Conservation (phyloP, 768 basidiomycete genomes). For the Macrolepiota fuliginosa region DNA sequence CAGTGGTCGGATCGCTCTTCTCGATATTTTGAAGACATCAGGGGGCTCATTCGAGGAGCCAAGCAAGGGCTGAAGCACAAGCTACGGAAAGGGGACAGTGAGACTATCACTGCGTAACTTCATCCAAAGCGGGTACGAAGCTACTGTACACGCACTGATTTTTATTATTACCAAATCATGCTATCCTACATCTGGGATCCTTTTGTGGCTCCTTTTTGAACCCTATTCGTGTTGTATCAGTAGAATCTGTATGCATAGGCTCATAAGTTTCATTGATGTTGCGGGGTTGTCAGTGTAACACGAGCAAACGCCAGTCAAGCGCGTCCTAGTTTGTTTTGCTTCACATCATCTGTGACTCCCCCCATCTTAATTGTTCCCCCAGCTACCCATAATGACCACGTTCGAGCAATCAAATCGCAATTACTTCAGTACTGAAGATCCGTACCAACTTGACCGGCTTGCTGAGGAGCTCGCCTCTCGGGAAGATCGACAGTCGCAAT, state of each 20-base stretch:
- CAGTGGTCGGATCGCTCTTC: not conserved
- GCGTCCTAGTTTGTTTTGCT: not conserved
- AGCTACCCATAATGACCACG: not conserved
- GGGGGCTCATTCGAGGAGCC: not conserved
- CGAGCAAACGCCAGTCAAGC: no score
- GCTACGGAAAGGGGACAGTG: not conserved
- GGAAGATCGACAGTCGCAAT: conserved; percentile 30
- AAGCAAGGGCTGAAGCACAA: not conserved
- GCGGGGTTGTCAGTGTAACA: no score
- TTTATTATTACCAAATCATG: no score
- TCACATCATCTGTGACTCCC: not conserved
- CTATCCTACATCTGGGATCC: no score
- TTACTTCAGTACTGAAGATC: conserved; percentile 34
- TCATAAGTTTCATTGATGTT: no score
- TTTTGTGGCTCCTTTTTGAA: no score
- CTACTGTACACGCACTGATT: no score
- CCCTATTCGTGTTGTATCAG: no score
- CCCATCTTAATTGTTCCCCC: not conserved
- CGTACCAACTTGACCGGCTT: conserved; percentile 66
- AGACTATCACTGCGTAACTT: not conserved
- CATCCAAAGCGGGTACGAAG: no score
- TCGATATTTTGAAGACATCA: not conserved
- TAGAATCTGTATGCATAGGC: no score
- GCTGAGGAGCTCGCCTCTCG: conserved; percentile 68
- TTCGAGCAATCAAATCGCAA: not conserved